Evolutionary conservation across 176 grass and related monocot species (phyloP).

Genomic region (Rhynchospora breviuscula): DNA sequence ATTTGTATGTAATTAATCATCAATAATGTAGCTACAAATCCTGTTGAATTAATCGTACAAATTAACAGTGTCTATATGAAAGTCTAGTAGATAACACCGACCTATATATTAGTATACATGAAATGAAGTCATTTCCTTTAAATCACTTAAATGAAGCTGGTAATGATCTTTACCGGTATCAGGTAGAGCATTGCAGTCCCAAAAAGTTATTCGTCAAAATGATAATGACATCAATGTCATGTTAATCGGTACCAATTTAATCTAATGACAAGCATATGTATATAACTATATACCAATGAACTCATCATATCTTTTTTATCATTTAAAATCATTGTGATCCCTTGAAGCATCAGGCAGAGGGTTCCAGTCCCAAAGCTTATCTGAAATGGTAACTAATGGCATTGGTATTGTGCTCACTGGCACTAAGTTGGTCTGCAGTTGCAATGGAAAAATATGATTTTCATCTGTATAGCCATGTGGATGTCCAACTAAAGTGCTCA

Average conservation of each 20-base stretch:
- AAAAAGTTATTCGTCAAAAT: neutral
- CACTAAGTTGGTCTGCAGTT: constrained; percentile 25
- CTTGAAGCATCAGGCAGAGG: constrained; percentile 41
- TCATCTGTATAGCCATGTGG: constrained; percentile 40
- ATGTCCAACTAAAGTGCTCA: constrained; percentile 57
- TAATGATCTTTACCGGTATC: neutral
- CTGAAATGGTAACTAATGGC: constrained; percentile 46
- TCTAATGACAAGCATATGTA: neutral
- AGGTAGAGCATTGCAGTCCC: neutral
- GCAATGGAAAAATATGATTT: constrained; percentile 36
- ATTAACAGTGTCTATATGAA: neutral
- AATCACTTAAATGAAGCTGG: neutral
- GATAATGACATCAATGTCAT: neutral
- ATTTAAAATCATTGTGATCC: constrained; percentile 73
- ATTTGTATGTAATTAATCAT: neutral
- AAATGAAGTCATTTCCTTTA: constrained; percentile 12
- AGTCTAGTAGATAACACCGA: constrained; percentile 4
- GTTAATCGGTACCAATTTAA: constrained; percentile 6
- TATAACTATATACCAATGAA: constrained; percentile 6
- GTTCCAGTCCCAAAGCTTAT: constrained; percentile 97
- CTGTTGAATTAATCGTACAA: constrained; percentile 8
- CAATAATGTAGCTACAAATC: constrained; percentile 23
- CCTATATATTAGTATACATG: constrained; percentile 5
- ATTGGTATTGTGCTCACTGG: constrained; percentile 38
- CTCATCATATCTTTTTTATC: constrained; percentile 16